These are phyloP conservation scores for Lanmaoa rubissima DNA, from an alignment of 768 basidiomycete species.

Conservation along the genomic window DNA sequence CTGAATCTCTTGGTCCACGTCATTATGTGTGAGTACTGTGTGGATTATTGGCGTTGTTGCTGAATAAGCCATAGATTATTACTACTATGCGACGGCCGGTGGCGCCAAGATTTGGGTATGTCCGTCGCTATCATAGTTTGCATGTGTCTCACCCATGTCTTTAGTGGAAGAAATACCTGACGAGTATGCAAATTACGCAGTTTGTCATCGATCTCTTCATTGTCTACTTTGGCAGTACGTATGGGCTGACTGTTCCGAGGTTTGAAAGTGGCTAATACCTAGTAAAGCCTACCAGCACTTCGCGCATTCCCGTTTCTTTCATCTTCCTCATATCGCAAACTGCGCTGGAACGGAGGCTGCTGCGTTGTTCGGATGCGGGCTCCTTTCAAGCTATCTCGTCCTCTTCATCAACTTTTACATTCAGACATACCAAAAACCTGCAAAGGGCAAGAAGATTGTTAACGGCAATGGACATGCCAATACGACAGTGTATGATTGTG, in stretches of 20 bases:
- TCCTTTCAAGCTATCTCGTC: conserved; percentile 87
- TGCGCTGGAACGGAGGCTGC: conserved; percentile 90
- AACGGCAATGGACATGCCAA: conserved; percentile 49
- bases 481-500: conserved; percentile 29
- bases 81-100: conserved; percentile 98
- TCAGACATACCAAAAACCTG: conserved; percentile 75
- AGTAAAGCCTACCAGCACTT: conserved; percentile 77
- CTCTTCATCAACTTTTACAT: conserved; percentile 97
- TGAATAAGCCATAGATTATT: conserved; percentile 68
- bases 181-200: conserved; percentile 94
- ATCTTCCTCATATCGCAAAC: conserved; percentile 69
- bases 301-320: conserved; percentile 55
- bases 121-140: not conserved
- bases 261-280: conserved; percentile 8
- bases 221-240: conserved; percentile 95
- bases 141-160: not conserved
- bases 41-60: not conserved
- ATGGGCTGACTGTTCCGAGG: not conserved
- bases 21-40: conserved; percentile 82
- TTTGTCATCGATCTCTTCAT: conserved; percentile 89
- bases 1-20: conserved; percentile 94
- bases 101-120: conserved; percentile 94
- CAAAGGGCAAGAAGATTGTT: conserved; percentile 32
- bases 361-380: conserved; percentile 83
- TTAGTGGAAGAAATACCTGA: conserved; percentile 99